Conservation (phyloP, 768 basidiomycete genomes). For the Hortiboletus flavorubellus region DNA sequence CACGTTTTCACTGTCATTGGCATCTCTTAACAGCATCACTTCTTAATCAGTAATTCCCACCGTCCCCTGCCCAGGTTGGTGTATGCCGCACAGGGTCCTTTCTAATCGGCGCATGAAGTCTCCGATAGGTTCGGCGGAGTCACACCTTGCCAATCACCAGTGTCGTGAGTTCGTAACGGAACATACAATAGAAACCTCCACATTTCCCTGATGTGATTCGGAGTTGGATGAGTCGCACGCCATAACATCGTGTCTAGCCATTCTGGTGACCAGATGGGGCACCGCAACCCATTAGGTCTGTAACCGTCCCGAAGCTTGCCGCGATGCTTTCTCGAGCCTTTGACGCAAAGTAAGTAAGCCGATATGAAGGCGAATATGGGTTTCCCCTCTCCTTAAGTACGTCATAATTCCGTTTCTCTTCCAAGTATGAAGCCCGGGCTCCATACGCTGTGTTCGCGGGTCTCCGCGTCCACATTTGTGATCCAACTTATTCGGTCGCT, state of each 20-base stretch:
- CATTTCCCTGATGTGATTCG: not conserved
- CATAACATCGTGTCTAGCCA: not conserved
- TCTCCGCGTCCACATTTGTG: not conserved
- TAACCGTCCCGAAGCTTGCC: not conserved
- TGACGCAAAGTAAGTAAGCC: not conserved
- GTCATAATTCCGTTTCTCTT: not conserved
- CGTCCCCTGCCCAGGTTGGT: not conserved
- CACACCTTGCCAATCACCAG: not conserved
- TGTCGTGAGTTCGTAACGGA: not conserved
- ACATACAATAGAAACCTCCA: not conserved
- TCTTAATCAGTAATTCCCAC: not conserved
- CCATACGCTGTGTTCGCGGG: not conserved
- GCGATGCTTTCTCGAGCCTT: not conserved
- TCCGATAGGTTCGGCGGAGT: slow-evolving; percentile 10
- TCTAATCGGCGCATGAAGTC: not conserved
- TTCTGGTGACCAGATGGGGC: not conserved
- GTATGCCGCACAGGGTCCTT: not conserved
- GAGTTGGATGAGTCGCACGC: not conserved
- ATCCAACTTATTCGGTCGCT: not conserved
- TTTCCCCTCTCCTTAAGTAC: not conserved
- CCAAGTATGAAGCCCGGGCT: not conserved
- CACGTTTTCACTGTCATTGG: not conserved
- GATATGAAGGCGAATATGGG: not conserved
- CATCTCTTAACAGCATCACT: not conserved
- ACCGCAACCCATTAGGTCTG: not conserved